Base-by-base conservation (phyloP, 495 filamentous ascomycete genomes). In the Poronia punctata region DNA sequence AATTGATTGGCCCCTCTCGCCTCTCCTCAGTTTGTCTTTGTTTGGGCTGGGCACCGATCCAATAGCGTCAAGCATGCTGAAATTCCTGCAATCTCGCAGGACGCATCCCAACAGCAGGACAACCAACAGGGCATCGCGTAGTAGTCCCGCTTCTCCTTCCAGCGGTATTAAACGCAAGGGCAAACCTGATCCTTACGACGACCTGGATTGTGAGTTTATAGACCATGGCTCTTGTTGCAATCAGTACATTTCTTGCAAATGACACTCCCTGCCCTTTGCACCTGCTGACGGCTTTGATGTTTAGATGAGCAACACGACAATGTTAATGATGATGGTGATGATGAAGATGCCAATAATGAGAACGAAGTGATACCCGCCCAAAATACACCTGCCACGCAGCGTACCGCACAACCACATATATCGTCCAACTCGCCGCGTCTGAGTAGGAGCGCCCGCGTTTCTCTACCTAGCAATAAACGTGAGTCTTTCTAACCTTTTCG, bases 161-260 rank as follows among this genome's bases (percentile, higher is more conserved):
- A 45, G 49, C 23, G 46, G 52, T 14, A 48, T 36, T 4, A 58
- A 58, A 49, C 55, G 55, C 40, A 56, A 56, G 36, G 49, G 52
- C 4, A 56, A 48, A 26, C 36, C 35, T 15, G 52, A 59, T n/a
- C 55, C 55, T 10, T 59, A 59, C 23, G 52, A 58, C 16, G 49
- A 53, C 2, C 48, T 59, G 33, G 52, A 53, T 17, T 49, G 55
- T 58, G 36, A 48, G 52, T 45, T n/a, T n/a, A n/a, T n/a, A n/a
- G n/a, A n/a, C n/a, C n/a, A n/a, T n/a, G n/a, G n/a, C n/a, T n/a
- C n/a, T n/a, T n/a, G n/a, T n/a, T n/a, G n/a, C n/a, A n/a, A n/a
- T n/a, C n/a, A n/a, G n/a, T n/a, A n/a, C n/a, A n/a, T n/a, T n/a
- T n/a, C n/a, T n/a, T n/a, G n/a, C n/a, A n/a, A n/a, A n/a, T n/a